phyloP scores from a whole-genome alignment of 345 rosid genomes.

The Salix purpurea region DNA sequence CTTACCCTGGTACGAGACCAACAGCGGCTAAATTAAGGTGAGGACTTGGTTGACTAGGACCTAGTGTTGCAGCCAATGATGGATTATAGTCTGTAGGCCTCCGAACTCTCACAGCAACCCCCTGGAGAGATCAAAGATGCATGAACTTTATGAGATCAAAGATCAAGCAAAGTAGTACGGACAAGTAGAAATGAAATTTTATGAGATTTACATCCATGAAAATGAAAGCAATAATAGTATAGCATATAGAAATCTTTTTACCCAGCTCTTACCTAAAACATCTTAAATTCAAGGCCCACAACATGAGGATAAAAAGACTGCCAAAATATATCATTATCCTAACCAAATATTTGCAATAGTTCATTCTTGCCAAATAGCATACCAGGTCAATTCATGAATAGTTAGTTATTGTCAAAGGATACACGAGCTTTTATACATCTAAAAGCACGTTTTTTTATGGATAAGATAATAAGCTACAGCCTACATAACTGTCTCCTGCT shows the following conservation, averaged over 20 bases:
- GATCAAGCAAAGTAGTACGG: too few relatives aligned
- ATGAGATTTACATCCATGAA: not conserved
- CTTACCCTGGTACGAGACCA: constrained; percentile 40
- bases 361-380: not conserved
- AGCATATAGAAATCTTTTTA: not conserved
- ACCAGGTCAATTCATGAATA: not conserved
- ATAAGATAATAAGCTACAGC: not conserved
- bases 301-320: not conserved
- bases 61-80: constrained; percentile 46
- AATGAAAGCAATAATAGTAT: not conserved
- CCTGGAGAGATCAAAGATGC: constrained; percentile 25
- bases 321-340: not conserved
- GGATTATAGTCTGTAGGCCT: constrained; percentile 57
- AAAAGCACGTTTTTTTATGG: not conserved
- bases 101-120: constrained; percentile 48
- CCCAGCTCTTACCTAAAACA: not conserved
- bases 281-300: not conserved
- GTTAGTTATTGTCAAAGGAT: not conserved
- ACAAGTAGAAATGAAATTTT: not conserved
- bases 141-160: not conserved
- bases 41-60: constrained; percentile 50
- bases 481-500: not conserved
- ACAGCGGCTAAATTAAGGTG: constrained; percentile 48
- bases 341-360: not conserved
- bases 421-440: not conserved